Base-by-base conservation (phyloP, 1,284 basidiomycete species). In the Trametes pubescens region DNA sequence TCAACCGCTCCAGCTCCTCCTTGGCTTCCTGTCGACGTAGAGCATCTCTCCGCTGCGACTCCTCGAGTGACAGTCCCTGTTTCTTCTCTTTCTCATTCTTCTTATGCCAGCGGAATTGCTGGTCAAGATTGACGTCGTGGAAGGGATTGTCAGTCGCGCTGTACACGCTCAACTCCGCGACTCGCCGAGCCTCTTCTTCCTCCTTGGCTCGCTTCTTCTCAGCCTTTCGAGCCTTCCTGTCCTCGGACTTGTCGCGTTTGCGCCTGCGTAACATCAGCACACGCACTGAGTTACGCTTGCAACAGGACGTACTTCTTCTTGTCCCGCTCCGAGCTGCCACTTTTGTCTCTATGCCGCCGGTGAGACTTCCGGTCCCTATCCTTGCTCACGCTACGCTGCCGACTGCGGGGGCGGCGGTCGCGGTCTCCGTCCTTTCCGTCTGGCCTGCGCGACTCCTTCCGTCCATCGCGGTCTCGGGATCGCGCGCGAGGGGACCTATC, bases 61-160 rank as follows among this genome's bases (percentile, higher is more conserved):
- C 97, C 1, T 89, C 90, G 0, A 89, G 74, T 1, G 90, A 87
- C 61, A 99, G 74, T 1, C 98, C 98, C 62, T 89, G 81, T 77
- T 97, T 98, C 73, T 88, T 86, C 76, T 99, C 98, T 80, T 95
- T 95, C 76, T 99, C 97, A 40, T 90, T 87, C 81, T 99, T 99
- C 84, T 99, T 99, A 78, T 95, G 94, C 98, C 98, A 99, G 64
- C 92, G 89, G 78, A 99, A 99, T 76, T 95, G 93, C 74, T 98
- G 94, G 24, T 90, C 91, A 32, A 99, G 87, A 76, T 98, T 98
- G 66, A 94, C 90, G 74, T 99, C 97, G 78, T 98, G 94, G 83
- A 99, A 99, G 0, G 97, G 97, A 74, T 99, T 99, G 82, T 96
- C 93, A 8, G 89, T 90, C 44, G 95, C 94, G 71, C 94, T 96